These are phyloP conservation scores for Casuarina glauca DNA, from an alignment of 306 rosid species.

Conservation along the genomic window DNA sequence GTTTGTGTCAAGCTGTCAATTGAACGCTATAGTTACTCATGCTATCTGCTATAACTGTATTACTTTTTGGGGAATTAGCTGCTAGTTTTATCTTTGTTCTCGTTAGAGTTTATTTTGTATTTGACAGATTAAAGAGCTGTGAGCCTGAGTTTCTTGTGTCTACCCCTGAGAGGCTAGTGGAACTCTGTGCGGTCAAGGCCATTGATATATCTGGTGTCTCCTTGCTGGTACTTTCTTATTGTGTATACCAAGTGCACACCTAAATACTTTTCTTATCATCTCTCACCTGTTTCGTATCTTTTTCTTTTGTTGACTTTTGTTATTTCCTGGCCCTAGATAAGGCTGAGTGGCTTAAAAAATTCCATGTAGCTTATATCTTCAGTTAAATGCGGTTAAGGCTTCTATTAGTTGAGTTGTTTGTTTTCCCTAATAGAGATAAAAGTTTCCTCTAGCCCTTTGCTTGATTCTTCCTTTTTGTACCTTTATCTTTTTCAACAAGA, in stretches of 20 bases:
- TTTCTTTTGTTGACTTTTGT: background rate
- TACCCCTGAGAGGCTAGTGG: conserved; percentile 94
- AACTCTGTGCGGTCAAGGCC: conserved; percentile 79
- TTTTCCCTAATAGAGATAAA: background rate
- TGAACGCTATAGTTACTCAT: background rate
- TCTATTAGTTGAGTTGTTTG: background rate
- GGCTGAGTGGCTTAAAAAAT: background rate
- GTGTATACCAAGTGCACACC: background rate
- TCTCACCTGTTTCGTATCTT: background rate
- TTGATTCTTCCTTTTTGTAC: background rate
- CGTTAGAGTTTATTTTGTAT: conserved; percentile 29
- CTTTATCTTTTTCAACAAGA: background rate
- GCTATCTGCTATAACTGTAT: background rate
- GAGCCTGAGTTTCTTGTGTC: conserved; percentile 95
- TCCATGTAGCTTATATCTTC: background rate
- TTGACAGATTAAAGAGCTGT: conserved; percentile 68
- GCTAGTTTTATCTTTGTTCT: conserved; percentile 10
- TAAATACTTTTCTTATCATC: background rate
- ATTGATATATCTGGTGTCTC: conserved; percentile 83
- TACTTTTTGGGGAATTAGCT: background rate
- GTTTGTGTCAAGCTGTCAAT: conserved; percentile 3
- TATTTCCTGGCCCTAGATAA: background rate
- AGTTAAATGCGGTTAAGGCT: background rate
- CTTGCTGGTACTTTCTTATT: conserved; percentile 60
- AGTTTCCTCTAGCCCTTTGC: background rate